A percentile compares a stretch with the other conserved stretches of the same genome.
phyloP scores from a whole-genome alignment of 768 basidiomycete genomes.

The Neoboletus subvelutipes region DNA sequence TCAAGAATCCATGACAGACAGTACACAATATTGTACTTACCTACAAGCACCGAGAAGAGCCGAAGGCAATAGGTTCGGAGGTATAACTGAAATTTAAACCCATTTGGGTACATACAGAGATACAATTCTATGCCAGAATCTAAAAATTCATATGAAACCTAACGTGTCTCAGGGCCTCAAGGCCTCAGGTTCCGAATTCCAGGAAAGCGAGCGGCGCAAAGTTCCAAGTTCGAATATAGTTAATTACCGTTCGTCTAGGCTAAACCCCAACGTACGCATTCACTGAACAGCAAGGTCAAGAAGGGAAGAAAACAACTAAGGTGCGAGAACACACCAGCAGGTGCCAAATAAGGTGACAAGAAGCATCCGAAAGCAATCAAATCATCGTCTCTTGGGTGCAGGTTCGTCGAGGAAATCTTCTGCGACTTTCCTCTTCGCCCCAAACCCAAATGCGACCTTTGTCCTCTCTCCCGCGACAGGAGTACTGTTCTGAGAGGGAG shows the following conservation, averaged over 20 bases:
- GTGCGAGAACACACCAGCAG: not conserved
- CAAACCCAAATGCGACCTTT: constrained; percentile 77
- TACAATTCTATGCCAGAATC: not conserved
- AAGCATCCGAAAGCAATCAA: not conserved
- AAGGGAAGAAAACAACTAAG: not conserved
- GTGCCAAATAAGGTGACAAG: not conserved
- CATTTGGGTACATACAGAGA: not conserved
- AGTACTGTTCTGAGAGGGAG: constrained; percentile 50
- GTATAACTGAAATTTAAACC: not conserved
- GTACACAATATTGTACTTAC: no score
- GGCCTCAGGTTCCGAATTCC: not conserved
- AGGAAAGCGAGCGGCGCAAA: not conserved
- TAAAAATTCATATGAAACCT: not conserved
- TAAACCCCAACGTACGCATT: not conserved
- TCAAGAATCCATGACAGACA: no score
- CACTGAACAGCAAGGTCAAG: not conserved
- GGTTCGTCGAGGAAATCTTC: constrained; percentile 70
- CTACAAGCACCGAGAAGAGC: no score
- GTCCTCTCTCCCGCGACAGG: constrained; percentile 64
- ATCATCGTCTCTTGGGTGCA: constrained; percentile 54
- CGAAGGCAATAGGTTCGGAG: not conserved
- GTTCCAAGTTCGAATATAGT: not conserved
- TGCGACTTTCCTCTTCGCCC: constrained; percentile 74
- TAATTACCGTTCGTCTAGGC: not conserved
- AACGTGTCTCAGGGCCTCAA: not conserved